Evolutionary conservation across 306 rosid species (phyloP).

Genomic region (Amphicarpaea edgeworthii): DNA sequence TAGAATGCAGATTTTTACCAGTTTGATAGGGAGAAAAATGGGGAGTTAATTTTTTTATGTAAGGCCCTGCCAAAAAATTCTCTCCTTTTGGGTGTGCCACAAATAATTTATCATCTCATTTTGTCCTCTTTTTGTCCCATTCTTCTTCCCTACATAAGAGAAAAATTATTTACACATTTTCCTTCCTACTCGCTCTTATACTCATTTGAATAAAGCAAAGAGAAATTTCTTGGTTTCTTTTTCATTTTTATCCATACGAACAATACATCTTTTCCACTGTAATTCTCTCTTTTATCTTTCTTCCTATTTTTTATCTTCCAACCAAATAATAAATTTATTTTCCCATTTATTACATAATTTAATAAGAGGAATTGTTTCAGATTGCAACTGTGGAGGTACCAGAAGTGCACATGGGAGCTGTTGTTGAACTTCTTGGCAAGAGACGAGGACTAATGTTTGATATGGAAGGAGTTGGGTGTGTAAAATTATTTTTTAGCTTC

Average conservation of each 20-base stretch:
- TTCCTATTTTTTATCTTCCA: neutral
- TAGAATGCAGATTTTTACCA: neutral
- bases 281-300: neutral
- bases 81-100: neutral
- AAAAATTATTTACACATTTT: neutral
- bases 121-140: neutral
- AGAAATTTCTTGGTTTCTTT: neutral
- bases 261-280: neutral
- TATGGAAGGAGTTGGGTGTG: conserved; percentile 97
- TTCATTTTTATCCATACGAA: neutral
- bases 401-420: conserved; percentile 94
- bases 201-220: neutral
- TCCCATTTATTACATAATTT: conserved; percentile 29
- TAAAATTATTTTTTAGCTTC: conserved; percentile 46
- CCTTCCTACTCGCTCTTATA: neutral
- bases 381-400: conserved; percentile 98
- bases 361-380: conserved; percentile 60
- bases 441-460: conserved; percentile 97
- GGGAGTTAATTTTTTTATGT: neutral
- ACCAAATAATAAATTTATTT: conserved; percentile 26
- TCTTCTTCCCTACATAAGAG: neutral
- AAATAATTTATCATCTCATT: neutral
- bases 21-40: neutral
- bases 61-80: neutral
- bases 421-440: conserved; percentile 95